phyloP scores from a whole-genome alignment of 352 stramenopile species.

The Phytophthora tentaculata region DNA sequence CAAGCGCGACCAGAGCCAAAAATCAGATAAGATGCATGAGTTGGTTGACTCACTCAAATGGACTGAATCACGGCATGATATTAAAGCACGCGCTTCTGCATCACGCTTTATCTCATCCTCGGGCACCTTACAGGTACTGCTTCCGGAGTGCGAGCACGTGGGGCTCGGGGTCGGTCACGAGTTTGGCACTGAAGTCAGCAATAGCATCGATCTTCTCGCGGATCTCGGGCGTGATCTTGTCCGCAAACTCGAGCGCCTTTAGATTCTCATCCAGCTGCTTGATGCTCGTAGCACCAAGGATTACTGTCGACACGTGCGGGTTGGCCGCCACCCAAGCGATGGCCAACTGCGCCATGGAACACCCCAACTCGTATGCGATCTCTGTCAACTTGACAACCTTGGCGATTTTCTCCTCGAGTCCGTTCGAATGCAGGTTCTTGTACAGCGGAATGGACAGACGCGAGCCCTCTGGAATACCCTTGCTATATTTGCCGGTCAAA shows the following conservation, averaged over 20 bases:
- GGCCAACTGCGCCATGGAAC: slow-evolving; percentile 51
- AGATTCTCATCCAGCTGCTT: slow-evolving; percentile 74
- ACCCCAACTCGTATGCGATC: slow-evolving; percentile 68
- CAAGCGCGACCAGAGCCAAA: slow-evolving; percentile 31
- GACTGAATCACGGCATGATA: not conserved
- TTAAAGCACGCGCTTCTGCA: too few species aligned
- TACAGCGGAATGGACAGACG: slow-evolving; percentile 49
- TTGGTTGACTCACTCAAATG: too few species aligned
- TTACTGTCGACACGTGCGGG: slow-evolving; percentile 63
- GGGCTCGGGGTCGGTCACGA: slow-evolving; percentile 31
- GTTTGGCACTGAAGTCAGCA: slow-evolving; percentile 42
- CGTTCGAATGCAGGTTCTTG: slow-evolving; percentile 52
- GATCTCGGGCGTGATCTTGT: slow-evolving; percentile 64
- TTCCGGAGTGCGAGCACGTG: slow-evolving; percentile 34
- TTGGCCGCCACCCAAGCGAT: slow-evolving; percentile 59
- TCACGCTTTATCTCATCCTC: not conserved
- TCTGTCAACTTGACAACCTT: slow-evolving; percentile 45
- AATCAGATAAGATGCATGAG: too few species aligned
- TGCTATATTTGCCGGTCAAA: slow-evolving; percentile 80
- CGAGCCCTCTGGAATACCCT: slow-evolving; percentile 55
- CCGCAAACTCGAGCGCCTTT: slow-evolving; percentile 45
- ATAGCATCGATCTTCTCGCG: slow-evolving; percentile 62
- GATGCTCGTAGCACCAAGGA: slow-evolving; percentile 64
- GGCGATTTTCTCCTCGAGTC: slow-evolving; percentile 45
- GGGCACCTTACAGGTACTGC: slow-evolving; percentile 23